A percentile compares a stretch with the other conserved stretches of the same genome.
phyloP scores from a whole-genome alignment of 192 early-diverging fungal genomes.

The Umbelopsis sp. region DNA sequence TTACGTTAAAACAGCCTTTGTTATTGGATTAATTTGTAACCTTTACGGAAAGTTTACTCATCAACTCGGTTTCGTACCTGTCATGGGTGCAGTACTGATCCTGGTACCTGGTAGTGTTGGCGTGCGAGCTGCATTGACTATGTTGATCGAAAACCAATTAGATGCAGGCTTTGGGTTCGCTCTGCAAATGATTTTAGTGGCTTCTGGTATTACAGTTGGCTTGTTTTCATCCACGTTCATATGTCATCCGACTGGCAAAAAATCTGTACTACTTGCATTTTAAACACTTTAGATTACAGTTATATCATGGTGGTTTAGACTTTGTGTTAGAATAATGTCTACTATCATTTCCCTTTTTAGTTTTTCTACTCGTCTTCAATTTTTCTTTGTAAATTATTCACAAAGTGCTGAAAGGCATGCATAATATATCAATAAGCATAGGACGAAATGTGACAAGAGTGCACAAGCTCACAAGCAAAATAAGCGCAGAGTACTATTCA shows the following conservation, averaged over 20 bases:
- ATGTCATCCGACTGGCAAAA: constrained; percentile 43
- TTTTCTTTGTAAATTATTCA: too few relatives aligned
- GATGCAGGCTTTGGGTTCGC: constrained; percentile 40
- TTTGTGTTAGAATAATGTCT: not conserved
- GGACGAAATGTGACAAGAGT: too few relatives aligned
- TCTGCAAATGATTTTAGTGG: constrained; percentile 42
- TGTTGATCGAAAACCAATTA: constrained; percentile 38
- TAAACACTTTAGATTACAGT: constrained; percentile 15
- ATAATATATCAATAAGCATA: too few relatives aligned
- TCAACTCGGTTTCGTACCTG: constrained; percentile 43
- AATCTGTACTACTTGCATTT: constrained; percentile 42
- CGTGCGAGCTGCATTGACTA: constrained; percentile 38
- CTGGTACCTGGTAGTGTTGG: constrained; percentile 48
- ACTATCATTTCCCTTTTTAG: too few relatives aligned
- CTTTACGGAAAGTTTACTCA: constrained; percentile 41
- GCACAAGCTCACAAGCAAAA: too few relatives aligned
- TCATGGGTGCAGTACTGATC: constrained; percentile 45
- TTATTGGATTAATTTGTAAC: constrained; percentile 40
- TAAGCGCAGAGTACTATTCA: too few relatives aligned
- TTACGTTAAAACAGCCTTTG: too few relatives aligned
- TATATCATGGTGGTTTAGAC: not conserved
- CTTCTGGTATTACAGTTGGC: constrained; percentile 43
- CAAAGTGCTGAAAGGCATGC: too few relatives aligned
- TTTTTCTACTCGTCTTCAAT: too few relatives aligned
- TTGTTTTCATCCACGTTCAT: constrained; percentile 42